Percentiles rank a stretch among this genome's conserved stretches.
phyloP scores from a whole-genome alignment of 257 asterid genomes.

The Eustoma russellianum region DNA sequence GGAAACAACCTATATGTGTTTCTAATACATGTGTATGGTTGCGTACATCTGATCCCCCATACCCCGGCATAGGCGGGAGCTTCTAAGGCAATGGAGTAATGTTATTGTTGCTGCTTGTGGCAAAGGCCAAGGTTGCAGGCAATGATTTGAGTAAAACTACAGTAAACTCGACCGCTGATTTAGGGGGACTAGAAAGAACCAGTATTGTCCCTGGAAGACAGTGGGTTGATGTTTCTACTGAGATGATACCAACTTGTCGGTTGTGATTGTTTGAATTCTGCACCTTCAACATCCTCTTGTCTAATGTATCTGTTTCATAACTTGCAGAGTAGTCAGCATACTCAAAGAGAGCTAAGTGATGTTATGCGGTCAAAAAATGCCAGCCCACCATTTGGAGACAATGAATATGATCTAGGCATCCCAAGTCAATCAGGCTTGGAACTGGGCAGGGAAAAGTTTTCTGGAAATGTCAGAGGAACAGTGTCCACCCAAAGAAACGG shows the following conservation, averaged over 20 bases:
- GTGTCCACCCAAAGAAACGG: constrained; percentile 46
- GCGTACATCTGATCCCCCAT: no score
- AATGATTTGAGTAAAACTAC: constrained; percentile 27
- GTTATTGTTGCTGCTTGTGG: constrained; percentile 17
- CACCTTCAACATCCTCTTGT: constrained; percentile 1
- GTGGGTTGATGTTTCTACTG: constrained; percentile 44
- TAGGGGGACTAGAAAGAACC: constrained; percentile 45
- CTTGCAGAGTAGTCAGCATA: constrained; percentile 45
- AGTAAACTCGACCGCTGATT: constrained; percentile 35
- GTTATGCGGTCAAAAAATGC: constrained; percentile 32
- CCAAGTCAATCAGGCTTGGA: constrained; percentile 33
- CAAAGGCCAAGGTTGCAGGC: constrained; percentile 48
- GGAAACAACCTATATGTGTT: no score
- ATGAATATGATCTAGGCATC: constrained; percentile 39
- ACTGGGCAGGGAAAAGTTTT: constrained; percentile 39
- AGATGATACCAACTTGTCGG: constrained; percentile 25
- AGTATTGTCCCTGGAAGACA: constrained; percentile 47
- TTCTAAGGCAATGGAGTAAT: no score
- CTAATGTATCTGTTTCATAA: constrained; percentile 7
- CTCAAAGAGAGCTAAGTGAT: constrained; percentile 39
- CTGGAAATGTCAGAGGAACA: constrained; percentile 26
- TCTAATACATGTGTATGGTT: no score
- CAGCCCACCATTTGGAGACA: constrained; percentile 30
- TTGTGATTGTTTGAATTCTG: constrained; percentile 8
- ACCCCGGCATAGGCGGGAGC: no score